phyloP scores from a whole-genome alignment of 257 asterid genomes.

The Voacanga thouarsii region DNA sequence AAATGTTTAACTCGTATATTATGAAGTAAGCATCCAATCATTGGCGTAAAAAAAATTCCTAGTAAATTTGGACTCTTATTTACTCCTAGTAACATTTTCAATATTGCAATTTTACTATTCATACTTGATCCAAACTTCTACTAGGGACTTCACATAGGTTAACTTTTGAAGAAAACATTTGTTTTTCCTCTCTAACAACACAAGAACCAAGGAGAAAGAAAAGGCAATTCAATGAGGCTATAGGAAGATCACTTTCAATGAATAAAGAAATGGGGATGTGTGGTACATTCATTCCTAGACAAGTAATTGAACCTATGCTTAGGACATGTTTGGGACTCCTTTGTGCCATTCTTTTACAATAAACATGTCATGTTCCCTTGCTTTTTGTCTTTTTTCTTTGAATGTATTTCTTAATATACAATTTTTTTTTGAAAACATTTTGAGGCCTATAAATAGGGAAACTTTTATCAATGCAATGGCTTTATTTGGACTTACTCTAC shows the following conservation, averaged over 20 bases:
- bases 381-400: not conserved
- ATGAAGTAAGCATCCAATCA: not conserved
- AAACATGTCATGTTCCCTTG: slow-evolving; percentile 3
- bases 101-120: too few species aligned
- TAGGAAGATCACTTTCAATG: not conserved
- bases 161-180: slow-evolving; percentile 1
- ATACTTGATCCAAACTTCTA: too few species aligned
- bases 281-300: not conserved
- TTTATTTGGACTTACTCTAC: too few species aligned
- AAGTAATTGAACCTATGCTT: not conserved
- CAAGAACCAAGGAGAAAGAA: not conserved
- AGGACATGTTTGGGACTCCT: slow-evolving; percentile 1
- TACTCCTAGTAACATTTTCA: not conserved
- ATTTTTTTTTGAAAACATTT: too few species aligned
- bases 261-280: not conserved
- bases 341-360: not conserved
- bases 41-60: not conserved
- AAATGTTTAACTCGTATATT: too few species aligned
- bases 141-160: not conserved
- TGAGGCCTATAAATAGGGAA: not conserved
- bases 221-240: not conserved
- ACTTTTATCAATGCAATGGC: not conserved
- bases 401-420: not conserved
- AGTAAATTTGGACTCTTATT: not conserved
- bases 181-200: not conserved